These are phyloP conservation scores for Clausena lansium DNA, from an alignment of 345 rosid species.

Conservation along the genomic window DNA sequence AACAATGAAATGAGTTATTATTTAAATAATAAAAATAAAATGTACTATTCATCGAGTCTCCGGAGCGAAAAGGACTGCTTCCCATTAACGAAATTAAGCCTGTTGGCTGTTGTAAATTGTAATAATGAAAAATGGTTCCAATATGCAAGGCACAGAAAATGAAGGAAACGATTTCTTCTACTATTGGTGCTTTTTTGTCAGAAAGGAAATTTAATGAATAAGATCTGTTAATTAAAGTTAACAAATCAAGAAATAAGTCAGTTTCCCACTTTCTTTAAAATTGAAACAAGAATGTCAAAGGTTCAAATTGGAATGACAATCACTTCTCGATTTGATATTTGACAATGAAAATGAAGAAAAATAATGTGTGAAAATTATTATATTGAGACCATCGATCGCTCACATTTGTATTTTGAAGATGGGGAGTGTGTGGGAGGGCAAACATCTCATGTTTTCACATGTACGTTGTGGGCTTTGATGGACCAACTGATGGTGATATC, in stretches of 20 bases:
- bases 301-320: neutral
- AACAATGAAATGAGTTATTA: no score
- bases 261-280: neutral
- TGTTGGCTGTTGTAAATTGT: no score
- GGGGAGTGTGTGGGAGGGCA: slow-evolving; percentile 2
- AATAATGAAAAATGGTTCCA: no score
- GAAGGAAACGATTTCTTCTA: no score
- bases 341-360: neutral
- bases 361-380: no score
- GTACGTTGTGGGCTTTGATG: slow-evolving; percentile 6
- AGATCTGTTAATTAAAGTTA: no score
- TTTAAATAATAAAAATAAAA: no score
- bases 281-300: neutral
- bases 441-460: slow-evolving; percentile 23
- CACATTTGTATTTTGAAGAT: neutral
- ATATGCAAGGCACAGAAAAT: neutral
- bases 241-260: no score
- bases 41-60: no score
- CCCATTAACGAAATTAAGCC: neutral
- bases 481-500: slow-evolving; percentile 30
- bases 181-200: no score
- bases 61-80: neutral
- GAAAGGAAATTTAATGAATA: neutral
- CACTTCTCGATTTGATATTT: neutral
- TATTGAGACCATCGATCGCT: no score